These are phyloP conservation scores for Cystobasidium pallidum DNA, from an alignment of 1,284 basidiomycete genomes.

Conservation along the genomic window DNA sequence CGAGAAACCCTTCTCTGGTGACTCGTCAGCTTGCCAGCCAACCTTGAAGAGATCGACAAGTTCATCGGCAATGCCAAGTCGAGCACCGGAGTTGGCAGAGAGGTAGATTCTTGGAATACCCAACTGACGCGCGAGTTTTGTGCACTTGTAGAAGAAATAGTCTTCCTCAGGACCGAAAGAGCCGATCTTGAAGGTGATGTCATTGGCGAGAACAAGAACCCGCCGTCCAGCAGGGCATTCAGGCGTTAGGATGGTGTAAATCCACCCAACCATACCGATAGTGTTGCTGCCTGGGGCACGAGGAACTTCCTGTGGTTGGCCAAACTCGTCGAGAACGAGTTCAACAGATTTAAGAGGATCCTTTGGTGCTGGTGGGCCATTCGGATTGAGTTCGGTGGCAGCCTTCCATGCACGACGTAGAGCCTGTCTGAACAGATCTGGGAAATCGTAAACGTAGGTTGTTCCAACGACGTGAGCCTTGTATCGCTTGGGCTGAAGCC, in stretches of 20 bases:
- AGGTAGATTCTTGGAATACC: conserved; percentile 95
- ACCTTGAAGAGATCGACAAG: conserved; percentile 84
- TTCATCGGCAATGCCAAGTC: conserved; percentile 95
- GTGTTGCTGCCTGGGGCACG: conserved; percentile 90
- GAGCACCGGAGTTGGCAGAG: conserved; percentile 97
- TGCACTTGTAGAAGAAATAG: conserved; percentile 93
- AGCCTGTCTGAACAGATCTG: conserved; percentile 96
- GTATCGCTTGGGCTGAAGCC: conserved; percentile 97
- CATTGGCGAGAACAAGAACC: conserved; percentile 91
- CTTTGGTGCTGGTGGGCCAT: conserved; percentile 73
- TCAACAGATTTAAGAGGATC: conserved; percentile 80
- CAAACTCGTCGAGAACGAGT: conserved; percentile 91
- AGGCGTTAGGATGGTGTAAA: conserved; percentile 88
- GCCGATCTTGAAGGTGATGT: conserved; percentile 98
- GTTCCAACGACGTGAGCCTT: conserved; percentile 99
- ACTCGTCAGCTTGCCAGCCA: conserved; percentile 79
- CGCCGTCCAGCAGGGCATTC: conserved; percentile 89
- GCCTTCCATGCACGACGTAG: conserved; percentile 89
- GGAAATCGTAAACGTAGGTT: conserved; percentile 98
- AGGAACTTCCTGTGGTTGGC: conserved; percentile 84
- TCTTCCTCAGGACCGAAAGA: conserved; percentile 97
- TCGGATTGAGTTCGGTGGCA: conserved; percentile 62
- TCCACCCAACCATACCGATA: conserved; percentile 98
- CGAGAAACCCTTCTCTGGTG: conserved; percentile 92
- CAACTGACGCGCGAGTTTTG: conserved; percentile 84